Percentiles rank a stretch among this genome's conserved stretches.
Evolutionary conservation across 306 rosid species (phyloP).

Genomic region (Malus sylvestris): DNA sequence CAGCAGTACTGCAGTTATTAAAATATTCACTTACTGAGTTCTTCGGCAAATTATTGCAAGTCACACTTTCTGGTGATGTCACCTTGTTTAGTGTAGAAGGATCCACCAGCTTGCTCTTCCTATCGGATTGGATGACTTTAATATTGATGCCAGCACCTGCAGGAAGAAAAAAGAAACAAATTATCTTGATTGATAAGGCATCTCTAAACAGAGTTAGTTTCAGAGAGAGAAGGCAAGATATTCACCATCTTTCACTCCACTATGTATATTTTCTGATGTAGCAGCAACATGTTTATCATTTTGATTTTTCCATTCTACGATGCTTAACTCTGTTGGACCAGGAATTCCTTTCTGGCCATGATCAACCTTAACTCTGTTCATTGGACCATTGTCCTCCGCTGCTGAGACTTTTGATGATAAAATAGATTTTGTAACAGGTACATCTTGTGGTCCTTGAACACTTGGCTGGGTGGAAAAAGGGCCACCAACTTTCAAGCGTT

Average conservation of each 20-base stretch:
- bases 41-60: constrained; percentile 29
- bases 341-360: constrained; percentile 33
- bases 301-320: constrained; percentile 27
- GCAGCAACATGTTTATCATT: constrained; percentile 35
- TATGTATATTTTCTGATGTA: constrained; percentile 40
- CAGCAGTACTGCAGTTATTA: constrained; percentile 1
- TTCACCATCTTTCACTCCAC: constrained; percentile 46
- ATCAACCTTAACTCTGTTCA: constrained; percentile 28
- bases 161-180: constrained; percentile 10
- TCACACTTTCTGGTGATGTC: constrained; percentile 31
- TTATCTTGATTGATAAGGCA: constrained; percentile 3
- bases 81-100: constrained; percentile 30
- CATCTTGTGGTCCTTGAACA: constrained; percentile 33
- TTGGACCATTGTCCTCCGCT: constrained; percentile 19
- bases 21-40: constrained; percentile 46
- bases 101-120: constrained; percentile 34
- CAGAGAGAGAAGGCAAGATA: constrained; percentile 18
- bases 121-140: constrained; percentile 38
- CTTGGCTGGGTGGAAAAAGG: constrained; percentile 30
- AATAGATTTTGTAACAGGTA: constrained; percentile 27
- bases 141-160: constrained; percentile 41
- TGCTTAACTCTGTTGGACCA: constrained; percentile 36
- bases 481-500: constrained; percentile 52
- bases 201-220: background rate
- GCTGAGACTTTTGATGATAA: constrained; percentile 38